Base-by-base conservation (phyloP, 345 rosid species). In the Populus deltoides region DNA sequence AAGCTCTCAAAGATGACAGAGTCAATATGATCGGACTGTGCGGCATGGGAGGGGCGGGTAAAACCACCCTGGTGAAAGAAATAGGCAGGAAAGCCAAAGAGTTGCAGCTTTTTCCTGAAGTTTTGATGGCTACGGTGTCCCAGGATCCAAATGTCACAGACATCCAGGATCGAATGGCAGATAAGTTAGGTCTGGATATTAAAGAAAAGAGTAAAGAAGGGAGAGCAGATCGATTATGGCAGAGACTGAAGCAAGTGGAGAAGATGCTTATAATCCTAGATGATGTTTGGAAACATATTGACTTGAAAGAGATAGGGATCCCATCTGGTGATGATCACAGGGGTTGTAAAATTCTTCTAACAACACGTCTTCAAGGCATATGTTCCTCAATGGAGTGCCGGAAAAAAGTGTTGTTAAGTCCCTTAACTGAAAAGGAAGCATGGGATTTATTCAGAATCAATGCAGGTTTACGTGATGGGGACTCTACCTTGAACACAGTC, bases 61-160 rank as follows among this genome's bases (percentile, higher is more conserved):
- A 38, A 38, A 38, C 41, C 66, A 79, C 85, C 29, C 36, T 79
- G 68, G 77, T 77, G 31, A 76, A 71, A 61, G 45, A 18, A 70
- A 70, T 76, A 4, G 70, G 12, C 18, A 77, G 45, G 12, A 31
- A 18, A 65, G 45, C 24, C 68, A 29, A 27, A 18, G 70, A 45
- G 29, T 4, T n/a, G 13, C 38, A 55, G 51, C 24, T 71, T 20
- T 75, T 38, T 36, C 31, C 66, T 13, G 2, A 36, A 38, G 76
- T 76, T 25, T 9, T 81, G 22, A 70, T 35, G 15, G 71, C 15
- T 5, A 16, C 3, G 0, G 35, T 80, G 36, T 53, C 76, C 8
- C 66, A 70, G 12, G 20, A 13, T 70, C 82, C 70, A 1, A 10
- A 71, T 39, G 0, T 66, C 6, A 35, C 8, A 36, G 38, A 18